These are phyloP conservation scores for Heterobasidion irregulare DNA, from an alignment of 1,284 basidiomycete species.

Conservation along the genomic window DNA sequence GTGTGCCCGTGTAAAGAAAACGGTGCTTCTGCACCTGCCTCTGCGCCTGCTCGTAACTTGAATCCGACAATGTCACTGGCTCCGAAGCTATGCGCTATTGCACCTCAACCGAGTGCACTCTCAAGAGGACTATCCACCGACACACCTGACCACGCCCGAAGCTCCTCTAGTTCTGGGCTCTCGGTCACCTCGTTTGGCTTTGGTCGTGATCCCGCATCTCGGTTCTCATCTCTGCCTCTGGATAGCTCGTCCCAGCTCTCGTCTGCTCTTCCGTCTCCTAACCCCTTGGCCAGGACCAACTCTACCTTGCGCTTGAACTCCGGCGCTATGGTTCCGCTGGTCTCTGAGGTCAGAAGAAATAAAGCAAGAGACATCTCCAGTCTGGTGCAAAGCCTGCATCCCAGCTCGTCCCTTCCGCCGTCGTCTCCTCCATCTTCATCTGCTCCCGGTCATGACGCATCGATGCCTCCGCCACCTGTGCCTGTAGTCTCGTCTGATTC, in stretches of 20 bases:
- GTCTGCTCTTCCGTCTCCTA: not conserved
- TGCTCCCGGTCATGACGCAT: not conserved
- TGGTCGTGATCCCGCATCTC: not conserved
- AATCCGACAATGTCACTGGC: not conserved
- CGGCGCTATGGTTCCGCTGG: not conserved
- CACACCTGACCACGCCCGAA: not conserved
- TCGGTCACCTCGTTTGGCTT: slow-evolving; percentile 4
- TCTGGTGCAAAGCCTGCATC: not conserved
- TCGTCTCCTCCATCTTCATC: slow-evolving; percentile 9
- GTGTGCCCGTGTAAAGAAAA: slow-evolving; percentile 67
- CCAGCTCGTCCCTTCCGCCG: slow-evolving; percentile 5
- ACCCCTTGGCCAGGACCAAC: not conserved
- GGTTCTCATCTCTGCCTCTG: not conserved
- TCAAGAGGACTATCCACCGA: not conserved
- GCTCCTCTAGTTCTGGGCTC: slow-evolving; percentile 6
- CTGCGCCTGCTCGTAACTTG: slow-evolving; percentile 1
- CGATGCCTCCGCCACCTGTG: not conserved
- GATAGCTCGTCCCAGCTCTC: slow-evolving; percentile 2
- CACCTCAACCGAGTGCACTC: not conserved
- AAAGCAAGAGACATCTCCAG: not conserved
- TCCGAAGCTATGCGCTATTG: not conserved
- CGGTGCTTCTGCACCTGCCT: slow-evolving; percentile 11
- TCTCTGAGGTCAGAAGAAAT: not conserved
- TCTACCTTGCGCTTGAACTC: not conserved
- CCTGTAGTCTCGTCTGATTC: not conserved